A percentile compares a stretch with the other conserved stretches of the same genome.
Evolutionary conservation across 2,329 filamentous ascomycete genomes (phyloP).

Genomic region (Aspergillus sp.): DNA sequence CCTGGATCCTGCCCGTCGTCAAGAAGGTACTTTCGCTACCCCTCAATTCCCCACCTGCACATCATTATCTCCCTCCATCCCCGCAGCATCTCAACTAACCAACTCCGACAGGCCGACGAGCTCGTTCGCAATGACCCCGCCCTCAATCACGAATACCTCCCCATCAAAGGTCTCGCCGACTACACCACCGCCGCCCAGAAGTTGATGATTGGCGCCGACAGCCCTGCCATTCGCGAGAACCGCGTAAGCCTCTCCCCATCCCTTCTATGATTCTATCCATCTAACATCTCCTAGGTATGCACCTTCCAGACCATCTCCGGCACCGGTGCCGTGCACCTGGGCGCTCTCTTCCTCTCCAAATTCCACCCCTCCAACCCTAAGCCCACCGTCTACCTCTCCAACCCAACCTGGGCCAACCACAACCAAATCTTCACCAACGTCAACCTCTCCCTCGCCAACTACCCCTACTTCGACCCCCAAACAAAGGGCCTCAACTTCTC

Average conservation of each 20-base stretch:
- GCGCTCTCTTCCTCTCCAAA: constrained; percentile 87
- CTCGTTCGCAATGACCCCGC: constrained; percentile 84
- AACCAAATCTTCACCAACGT: constrained; percentile 98
- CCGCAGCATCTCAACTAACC: constrained; percentile 4
- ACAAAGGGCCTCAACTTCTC: constrained; percentile 91
- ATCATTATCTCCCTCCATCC: not conserved
- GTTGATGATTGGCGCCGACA: constrained; percentile 78
- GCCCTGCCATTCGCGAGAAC: constrained; percentile 80
- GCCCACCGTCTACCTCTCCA: constrained; percentile 82
- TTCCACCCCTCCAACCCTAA: constrained; percentile 72
- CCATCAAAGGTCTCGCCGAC: constrained; percentile 82
- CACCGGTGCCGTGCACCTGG: constrained; percentile 91
- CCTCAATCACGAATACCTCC: constrained; percentile 97
- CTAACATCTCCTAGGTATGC: constrained; percentile 51
- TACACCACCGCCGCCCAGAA: constrained; percentile 91
- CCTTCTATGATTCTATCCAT: not conserved
- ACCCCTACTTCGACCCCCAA: constrained; percentile 90
- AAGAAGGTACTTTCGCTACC: constrained; percentile 68
- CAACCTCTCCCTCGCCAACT: constrained; percentile 72
- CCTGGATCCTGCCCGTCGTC: constrained; percentile 94
- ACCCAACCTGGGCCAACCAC: constrained; percentile 98
- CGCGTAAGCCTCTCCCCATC: constrained; percentile 54
- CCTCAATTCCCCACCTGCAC: constrained; percentile 1
- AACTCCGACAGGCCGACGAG: constrained; percentile 74
- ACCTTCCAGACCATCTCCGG: constrained; percentile 95